phyloP scores from a whole-genome alignment of 2,329 filamentous ascomycete species.

The Decorospora gaudefroyi region DNA sequence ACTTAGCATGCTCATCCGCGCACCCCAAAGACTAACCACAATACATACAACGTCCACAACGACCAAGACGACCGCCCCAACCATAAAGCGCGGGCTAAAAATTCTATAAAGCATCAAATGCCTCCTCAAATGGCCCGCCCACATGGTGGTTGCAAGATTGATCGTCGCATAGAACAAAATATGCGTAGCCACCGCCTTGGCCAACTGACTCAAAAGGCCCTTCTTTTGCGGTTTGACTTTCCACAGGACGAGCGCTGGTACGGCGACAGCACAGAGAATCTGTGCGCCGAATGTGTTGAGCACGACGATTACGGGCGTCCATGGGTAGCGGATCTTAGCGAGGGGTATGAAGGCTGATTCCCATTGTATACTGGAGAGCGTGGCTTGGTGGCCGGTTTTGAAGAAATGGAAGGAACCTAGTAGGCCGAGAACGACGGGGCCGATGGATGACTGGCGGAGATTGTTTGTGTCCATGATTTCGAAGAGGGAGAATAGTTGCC shows the following conservation, averaged over 20 bases:
- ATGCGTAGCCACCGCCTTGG: constrained; percentile 73
- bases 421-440: constrained; percentile 81
- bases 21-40: constrained; percentile 70
- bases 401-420: constrained; percentile 95
- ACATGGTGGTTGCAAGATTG: constrained; percentile 83
- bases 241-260: constrained; percentile 85
- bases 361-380: constrained; percentile 88
- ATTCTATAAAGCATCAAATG: constrained; percentile 97
- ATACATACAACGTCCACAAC: constrained; percentile 78
- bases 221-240: constrained; percentile 76
- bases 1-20: constrained; percentile 75
- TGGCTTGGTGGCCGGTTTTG: constrained; percentile 95
- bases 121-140: constrained; percentile 82
- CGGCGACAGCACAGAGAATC: constrained; percentile 76
- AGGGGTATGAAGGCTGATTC: constrained; percentile 92
- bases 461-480: constrained; percentile 67
- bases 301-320: constrained; percentile 78
- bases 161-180: constrained; percentile 81
- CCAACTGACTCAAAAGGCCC: constrained; percentile 68
- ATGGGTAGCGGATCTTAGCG: constrained; percentile 81
- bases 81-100: constrained; percentile 89
- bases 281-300: constrained; percentile 90
- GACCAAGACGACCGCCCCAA: constrained; percentile 71
- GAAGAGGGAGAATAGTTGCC: constrained; percentile 81
- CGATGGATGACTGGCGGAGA: constrained; percentile 71